phyloP scores from a whole-genome alignment of 257 asterid genomes.

The Schizonepeta tenuifolia region DNA sequence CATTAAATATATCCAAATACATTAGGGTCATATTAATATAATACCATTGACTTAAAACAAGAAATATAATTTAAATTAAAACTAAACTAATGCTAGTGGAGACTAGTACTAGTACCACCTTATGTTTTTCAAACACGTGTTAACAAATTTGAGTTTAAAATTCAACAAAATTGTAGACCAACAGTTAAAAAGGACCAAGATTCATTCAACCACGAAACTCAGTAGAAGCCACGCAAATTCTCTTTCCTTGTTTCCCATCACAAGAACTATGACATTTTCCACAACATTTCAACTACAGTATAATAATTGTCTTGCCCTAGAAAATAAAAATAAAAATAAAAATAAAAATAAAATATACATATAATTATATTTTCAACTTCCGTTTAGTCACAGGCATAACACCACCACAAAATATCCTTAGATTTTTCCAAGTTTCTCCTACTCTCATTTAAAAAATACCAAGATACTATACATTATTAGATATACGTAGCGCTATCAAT shows the following conservation, averaged over 20 bases:
- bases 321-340: too few relatives aligned
- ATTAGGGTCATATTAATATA: background rate
- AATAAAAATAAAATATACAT: too few relatives aligned
- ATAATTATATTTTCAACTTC: slow-evolving; percentile 11
- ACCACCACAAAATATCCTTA: background rate
- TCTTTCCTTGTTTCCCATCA: background rate
- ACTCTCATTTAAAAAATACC: background rate
- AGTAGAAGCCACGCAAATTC: slow-evolving; percentile 13
- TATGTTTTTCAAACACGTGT: slow-evolving; percentile 30
- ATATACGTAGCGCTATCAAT: background rate
- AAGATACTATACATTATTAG: background rate
- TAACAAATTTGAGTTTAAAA: background rate
- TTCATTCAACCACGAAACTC: slow-evolving; percentile 29
- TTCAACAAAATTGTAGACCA: slow-evolving; percentile 8
- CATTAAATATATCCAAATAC: background rate
- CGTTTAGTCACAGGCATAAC: background rate
- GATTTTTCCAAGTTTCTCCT: background rate
- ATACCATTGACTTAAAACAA: background rate
- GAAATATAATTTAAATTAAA: background rate
- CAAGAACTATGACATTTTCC: slow-evolving; percentile 26
- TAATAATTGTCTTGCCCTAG: background rate
- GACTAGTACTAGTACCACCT: background rate
- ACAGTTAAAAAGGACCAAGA: slow-evolving; percentile 14
- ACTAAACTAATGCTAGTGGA: background rate
- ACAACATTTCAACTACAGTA: slow-evolving; percentile 15